Conservation (phyloP, 1,284 basidiomycete species). For the Phellopilus nigrolimitatus region DNA sequence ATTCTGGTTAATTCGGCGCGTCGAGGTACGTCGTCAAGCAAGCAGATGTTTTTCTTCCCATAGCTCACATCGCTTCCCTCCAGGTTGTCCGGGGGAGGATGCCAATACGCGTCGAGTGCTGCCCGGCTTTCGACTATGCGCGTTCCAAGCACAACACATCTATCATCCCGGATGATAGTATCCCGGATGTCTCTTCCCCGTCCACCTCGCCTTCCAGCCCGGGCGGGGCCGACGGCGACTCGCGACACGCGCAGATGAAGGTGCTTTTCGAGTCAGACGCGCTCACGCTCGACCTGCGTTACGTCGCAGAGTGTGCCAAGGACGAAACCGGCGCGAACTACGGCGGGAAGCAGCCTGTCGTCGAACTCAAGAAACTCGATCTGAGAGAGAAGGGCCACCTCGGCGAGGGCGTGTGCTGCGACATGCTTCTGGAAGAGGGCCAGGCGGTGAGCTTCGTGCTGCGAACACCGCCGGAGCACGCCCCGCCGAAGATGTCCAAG, state of each 20-base stretch:
- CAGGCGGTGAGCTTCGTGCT: slow-evolving; percentile 84
- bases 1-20: slow-evolving; percentile 83
- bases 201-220: slow-evolving; percentile 19
- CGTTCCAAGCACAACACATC: slow-evolving; percentile 64
- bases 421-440: slow-evolving; percentile 70
- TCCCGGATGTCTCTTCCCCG: slow-evolving; percentile 28
- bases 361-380: slow-evolving; percentile 58
- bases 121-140: slow-evolving; percentile 92
- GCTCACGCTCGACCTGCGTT: slow-evolving; percentile 73
- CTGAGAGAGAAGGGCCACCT: slow-evolving; percentile 61
- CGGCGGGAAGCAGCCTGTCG: slow-evolving; percentile 34
- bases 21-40: slow-evolving; percentile 62
- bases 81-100: slow-evolving; percentile 74
- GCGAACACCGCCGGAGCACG: slow-evolving; percentile 49
- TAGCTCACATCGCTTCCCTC: no score
- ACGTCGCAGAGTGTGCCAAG: slow-evolving; percentile 50
- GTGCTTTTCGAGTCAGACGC: slow-evolving; percentile 62
- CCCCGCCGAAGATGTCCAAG: slow-evolving; percentile 18
- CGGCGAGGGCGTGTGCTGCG: slow-evolving; percentile 48
- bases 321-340: slow-evolving; percentile 37
- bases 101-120: slow-evolving; percentile 78
- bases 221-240: slow-evolving; percentile 17
- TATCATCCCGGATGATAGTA: slow-evolving; percentile 47
- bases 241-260: slow-evolving; percentile 42
- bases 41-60: no score